Base-by-base conservation (phyloP, 306 rosid genomes). In the Crotalaria pallida region DNA sequence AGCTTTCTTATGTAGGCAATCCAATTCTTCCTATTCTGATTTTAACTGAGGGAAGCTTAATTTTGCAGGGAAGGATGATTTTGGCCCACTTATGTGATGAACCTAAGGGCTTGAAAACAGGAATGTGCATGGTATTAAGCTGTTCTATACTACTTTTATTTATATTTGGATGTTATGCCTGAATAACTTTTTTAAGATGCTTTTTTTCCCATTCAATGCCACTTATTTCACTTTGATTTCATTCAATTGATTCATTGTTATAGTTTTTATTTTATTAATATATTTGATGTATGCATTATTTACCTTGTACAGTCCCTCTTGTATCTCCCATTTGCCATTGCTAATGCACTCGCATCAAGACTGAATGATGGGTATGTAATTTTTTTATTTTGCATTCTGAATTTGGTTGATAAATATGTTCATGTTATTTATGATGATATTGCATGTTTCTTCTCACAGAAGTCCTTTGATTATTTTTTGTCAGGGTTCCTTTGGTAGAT, bases 31-130 rank as follows among this genome's bases (percentile, higher is more conserved):
- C 26, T 58, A 34, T 47, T 52, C 43, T 21, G 55, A 48, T 24
- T 65, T 11, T 71, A 51, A 60, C 58, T 78, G 64, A 81, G 48
- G 74, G 36, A 38, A 60, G 58, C 64, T 76, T 76, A 48, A 76
- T 83, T 82, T 87, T 77, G 80, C 92, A 94, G 97, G 97, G 99
- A 75, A 86, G 99, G 79, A 77, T 94, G 97, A 89, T 94, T 76
- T 87, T 94, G 71, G 80, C 96, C 61, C 99, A 94, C 83, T 79
- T 94, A 77, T 94, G 99, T 61, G 99, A 94, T 79, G 99, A 94
- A 83, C 97, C 99, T 15, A 94, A 89, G 83, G 99, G 97, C 74
- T 72, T 94, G 85, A 94, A 94, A 89, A 94, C 97, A 69, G 97
- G 96, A 72, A 91, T 94, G 99, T 94, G 97, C 97, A 84, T 91